Percentiles rank a stretch among this genome's conserved stretches.
Evolutionary conservation across 2,329 filamentous ascomycete genomes (phyloP).

Genomic region (Diplodia intermedia): DNA sequence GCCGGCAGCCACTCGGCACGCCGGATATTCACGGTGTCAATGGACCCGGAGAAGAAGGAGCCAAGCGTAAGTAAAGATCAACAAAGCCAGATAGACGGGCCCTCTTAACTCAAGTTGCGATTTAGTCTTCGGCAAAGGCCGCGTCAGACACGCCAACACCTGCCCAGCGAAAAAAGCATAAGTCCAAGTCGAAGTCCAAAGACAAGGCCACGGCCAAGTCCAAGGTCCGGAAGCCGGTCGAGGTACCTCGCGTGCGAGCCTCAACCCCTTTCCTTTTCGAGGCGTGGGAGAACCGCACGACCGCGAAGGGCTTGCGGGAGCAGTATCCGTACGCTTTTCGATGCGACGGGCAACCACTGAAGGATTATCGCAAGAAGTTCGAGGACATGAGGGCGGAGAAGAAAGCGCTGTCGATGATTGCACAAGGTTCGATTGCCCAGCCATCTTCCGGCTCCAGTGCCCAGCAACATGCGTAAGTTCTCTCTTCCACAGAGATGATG

Average conservation of each 20-base stretch:
- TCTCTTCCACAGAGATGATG: background rate
- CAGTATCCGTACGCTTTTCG: conserved; percentile 1
- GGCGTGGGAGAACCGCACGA: background rate
- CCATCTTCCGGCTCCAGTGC: too few relatives aligned
- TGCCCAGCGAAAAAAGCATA: background rate
- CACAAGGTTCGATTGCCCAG: background rate
- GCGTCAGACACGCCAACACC: background rate
- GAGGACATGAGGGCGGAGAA: background rate
- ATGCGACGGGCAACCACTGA: background rate
- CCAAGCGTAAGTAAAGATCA: background rate
- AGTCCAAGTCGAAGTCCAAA: background rate
- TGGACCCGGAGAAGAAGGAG: background rate
- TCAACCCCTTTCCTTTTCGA: background rate
- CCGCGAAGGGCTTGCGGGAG: background rate
- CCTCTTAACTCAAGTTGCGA: background rate
- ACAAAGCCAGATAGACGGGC: background rate
- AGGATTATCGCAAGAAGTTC: background rate
- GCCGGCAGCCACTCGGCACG: background rate
- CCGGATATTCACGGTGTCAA: background rate
- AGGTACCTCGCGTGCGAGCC: background rate
- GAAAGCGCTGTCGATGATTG: background rate
- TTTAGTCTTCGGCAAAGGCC: background rate
- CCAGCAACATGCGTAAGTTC: background rate
- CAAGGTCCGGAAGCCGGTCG: background rate
- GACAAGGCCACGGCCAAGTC: background rate